These are phyloP conservation scores for Hypoxylon crocopeplum DNA, from an alignment of 495 filamentous ascomycete genomes.

Conservation along the genomic window DNA sequence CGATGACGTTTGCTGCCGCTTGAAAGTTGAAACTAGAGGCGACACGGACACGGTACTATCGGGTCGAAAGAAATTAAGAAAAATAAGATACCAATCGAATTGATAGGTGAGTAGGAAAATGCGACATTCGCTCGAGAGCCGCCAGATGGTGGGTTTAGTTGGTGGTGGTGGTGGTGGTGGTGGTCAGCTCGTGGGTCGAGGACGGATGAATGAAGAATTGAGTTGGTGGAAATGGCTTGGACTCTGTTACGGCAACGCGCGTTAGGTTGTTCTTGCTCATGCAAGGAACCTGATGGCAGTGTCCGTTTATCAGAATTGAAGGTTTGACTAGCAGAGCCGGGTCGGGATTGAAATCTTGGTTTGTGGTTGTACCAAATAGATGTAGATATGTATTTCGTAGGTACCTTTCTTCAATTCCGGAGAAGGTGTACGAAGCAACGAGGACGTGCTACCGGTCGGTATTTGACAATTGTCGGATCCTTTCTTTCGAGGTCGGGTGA, in stretches of 20 bases:
- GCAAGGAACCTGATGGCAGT: too few species aligned
- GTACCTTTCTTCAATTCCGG: not conserved
- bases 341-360: conserved; percentile 14
- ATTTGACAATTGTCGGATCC: conserved; percentile 13
- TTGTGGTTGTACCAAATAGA: conserved; percentile 10
- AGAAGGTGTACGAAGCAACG: conserved; percentile 10
- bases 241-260: conserved; percentile 31
- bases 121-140: conserved; percentile 11
- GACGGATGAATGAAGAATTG: conserved; percentile 14
- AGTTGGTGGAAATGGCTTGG: not conserved
- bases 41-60: conserved; percentile 4
- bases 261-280: conserved; percentile 29
- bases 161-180: conserved; percentile 4
- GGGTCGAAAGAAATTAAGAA: not conserved
- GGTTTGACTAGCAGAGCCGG: not conserved
- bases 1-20: conserved; percentile 32
- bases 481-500: conserved; percentile 22
- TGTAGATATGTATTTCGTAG: not conserved
- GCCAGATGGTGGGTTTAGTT: not conserved
- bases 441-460: conserved; percentile 19
- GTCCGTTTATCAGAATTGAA: too few species aligned
- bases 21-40: conserved; percentile 33
- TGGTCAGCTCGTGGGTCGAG: conserved; percentile 32
- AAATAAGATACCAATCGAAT: conserved; percentile 36
- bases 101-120: conserved; percentile 31